Evolutionary conservation across 1,284 basidiomycete species (phyloP).

Genomic region (Gomphus bonarii): DNA sequence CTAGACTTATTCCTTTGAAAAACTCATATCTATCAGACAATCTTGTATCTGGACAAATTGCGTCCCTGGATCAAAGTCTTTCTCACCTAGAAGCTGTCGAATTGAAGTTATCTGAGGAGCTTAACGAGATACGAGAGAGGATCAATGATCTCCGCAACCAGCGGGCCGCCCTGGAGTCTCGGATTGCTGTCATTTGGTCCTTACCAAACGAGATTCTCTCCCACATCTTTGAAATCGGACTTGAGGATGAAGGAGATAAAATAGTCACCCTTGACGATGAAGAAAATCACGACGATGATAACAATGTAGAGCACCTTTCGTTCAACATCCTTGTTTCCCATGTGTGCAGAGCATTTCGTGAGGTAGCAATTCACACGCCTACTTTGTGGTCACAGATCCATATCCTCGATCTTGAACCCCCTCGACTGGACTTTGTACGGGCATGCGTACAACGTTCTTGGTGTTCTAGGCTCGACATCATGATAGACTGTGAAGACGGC

Average conservation of each 20-base stretch:
- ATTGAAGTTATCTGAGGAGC: not conserved
- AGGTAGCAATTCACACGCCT: constrained; percentile 29
- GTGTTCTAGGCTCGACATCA: not conserved
- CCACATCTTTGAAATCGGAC: constrained; percentile 9
- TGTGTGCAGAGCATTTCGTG: constrained; percentile 36
- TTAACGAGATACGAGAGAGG: not conserved
- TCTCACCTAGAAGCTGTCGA: not conserved
- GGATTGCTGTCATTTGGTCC: constrained; percentile 3
- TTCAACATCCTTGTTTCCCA: constrained; percentile 8
- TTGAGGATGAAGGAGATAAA: not conserved
- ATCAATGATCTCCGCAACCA: not conserved
- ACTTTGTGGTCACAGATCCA: constrained; percentile 32
- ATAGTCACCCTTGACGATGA: not conserved
- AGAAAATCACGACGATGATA: not conserved
- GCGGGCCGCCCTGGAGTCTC: constrained; percentile 2
- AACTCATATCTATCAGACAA: not conserved
- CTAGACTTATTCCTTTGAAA: not conserved
- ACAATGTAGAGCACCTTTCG: not conserved
- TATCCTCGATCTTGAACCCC: not conserved
- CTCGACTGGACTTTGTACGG: constrained; percentile 1
- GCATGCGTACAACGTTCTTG: constrained; percentile 7
- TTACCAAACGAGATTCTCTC: constrained; percentile 7
- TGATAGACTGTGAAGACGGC: not conserved
- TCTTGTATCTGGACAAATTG: not conserved
- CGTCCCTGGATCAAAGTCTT: not conserved